These are phyloP conservation scores for Danielozyma ontarioensis DNA, from an alignment of 805 yeast species.

Conservation along the genomic window DNA sequence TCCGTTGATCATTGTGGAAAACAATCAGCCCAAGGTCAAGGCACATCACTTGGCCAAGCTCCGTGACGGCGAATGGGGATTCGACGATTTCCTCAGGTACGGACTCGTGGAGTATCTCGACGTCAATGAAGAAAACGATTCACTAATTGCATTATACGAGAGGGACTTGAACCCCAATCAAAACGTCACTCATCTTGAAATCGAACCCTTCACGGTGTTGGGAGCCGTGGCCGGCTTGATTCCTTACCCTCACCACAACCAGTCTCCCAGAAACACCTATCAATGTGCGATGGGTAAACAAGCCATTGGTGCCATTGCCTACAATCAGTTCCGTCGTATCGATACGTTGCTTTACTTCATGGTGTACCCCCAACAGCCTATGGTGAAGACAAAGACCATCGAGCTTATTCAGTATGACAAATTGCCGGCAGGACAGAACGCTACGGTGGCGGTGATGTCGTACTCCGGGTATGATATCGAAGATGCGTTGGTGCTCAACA, in stretches of 20 bases:
- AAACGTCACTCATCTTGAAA: constrained; percentile 82
- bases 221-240: constrained; percentile 93
- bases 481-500: constrained; percentile 94
- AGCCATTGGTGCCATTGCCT: constrained; percentile 99
- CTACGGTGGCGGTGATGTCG: constrained; percentile 98
- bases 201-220: constrained; percentile 88
- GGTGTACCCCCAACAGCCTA: constrained; percentile 99
- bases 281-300: constrained; percentile 98
- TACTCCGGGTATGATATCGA: constrained; percentile 99
- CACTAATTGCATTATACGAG: constrained; percentile 82
- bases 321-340: constrained; percentile 92
- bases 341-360: constrained; percentile 89
- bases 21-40: constrained; percentile 64
- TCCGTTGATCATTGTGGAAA: constrained; percentile 83
- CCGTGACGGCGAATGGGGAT: constrained; percentile 67
- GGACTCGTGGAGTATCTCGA: constrained; percentile 95
- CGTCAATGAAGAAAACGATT: constrained; percentile 96
- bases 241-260: constrained; percentile 91
- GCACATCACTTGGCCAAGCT: constrained; percentile 64
- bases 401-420: constrained; percentile 94
- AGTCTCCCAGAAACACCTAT: constrained; percentile 87
- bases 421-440: constrained; percentile 97
- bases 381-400: constrained; percentile 97
- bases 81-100: constrained; percentile 80
- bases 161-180: constrained; percentile 23